Percentiles rank a stretch among this genome's conserved stretches.
Evolutionary conservation across 2,329 filamentous ascomycete species (phyloP).

Genomic region (Sarocladium brachiariae): DNA sequence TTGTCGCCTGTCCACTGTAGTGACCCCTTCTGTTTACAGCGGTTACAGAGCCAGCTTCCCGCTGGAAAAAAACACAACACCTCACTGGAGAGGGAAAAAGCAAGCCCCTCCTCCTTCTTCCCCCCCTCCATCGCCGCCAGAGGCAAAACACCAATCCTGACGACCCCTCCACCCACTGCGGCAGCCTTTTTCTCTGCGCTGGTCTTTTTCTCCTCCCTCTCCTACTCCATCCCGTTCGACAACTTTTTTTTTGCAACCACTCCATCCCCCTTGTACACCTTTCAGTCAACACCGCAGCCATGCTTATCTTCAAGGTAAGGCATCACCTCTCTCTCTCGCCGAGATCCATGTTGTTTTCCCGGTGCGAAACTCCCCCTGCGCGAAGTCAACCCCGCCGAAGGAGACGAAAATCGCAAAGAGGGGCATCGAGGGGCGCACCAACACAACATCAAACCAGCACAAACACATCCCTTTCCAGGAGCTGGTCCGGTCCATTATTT

Average conservation of each 20-base stretch:
- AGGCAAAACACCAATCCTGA: conserved; percentile 4
- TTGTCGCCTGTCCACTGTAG: too few relatives aligned
- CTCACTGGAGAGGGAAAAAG: not conserved
- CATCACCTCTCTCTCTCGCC: not conserved
- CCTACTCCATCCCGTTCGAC: conserved; percentile 13
- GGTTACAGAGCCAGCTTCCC: not conserved
- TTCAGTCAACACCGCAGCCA: conserved; percentile 41
- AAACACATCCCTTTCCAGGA: not conserved
- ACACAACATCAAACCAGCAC: not conserved
- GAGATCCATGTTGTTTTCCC: not conserved
- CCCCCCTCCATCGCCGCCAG: conserved; percentile 5
- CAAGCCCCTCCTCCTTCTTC: conserved; percentile 2
- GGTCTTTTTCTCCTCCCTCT: conserved; percentile 4
- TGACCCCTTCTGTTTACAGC: too few relatives aligned
- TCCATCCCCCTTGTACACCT: conserved; percentile 15
- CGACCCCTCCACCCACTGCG: conserved; percentile 5
- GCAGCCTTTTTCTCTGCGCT: conserved; percentile 3
- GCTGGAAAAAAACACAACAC: not conserved
- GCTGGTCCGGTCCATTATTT: not conserved
- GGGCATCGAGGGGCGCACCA: conserved; percentile 4
- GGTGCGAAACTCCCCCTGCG: not conserved
- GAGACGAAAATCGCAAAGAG: conserved; percentile 8
- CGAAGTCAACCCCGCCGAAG: not conserved
- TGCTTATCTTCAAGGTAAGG: conserved; percentile 67
- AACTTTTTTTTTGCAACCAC: conserved; percentile 12